A percentile compares a stretch with the other conserved stretches of the same genome.
phyloP scores from a whole-genome alignment of 495 filamentous ascomycete species.

The Penicillium cinerascens region DNA sequence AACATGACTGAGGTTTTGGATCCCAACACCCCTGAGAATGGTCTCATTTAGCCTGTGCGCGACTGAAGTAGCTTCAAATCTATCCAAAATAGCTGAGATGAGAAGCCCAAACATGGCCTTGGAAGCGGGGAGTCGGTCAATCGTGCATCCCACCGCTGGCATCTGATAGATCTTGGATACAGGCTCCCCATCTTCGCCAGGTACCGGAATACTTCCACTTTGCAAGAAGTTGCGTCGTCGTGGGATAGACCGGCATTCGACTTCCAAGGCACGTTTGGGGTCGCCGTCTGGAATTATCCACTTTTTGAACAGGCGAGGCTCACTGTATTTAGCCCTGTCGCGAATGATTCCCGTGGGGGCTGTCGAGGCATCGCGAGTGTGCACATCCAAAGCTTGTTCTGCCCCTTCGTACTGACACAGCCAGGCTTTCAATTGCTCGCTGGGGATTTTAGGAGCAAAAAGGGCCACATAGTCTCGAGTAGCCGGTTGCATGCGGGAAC shows the following conservation, averaged over 20 bases:
- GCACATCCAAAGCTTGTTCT: constrained; percentile 21
- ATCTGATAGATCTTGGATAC: constrained; percentile 20
- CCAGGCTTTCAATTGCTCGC: constrained; percentile 23
- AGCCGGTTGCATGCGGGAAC: constrained; percentile 30
- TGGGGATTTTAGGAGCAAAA: constrained; percentile 28
- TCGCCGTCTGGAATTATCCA: constrained; percentile 20
- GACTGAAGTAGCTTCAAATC: constrained; percentile 61
- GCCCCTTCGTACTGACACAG: constrained; percentile 18
- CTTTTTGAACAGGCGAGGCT: constrained; percentile 27
- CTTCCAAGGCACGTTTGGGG: constrained; percentile 8
- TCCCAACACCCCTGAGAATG: constrained; percentile 51
- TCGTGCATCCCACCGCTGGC: constrained; percentile 23
- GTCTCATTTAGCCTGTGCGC: constrained; percentile 60
- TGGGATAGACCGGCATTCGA: constrained; percentile 30
- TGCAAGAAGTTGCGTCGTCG: constrained; percentile 34
- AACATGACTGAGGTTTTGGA: constrained; percentile 56
- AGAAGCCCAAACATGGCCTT: constrained; percentile 66
- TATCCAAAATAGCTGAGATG: constrained; percentile 70
- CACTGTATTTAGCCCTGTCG: constrained; percentile 24
- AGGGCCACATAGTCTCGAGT: constrained; percentile 43
- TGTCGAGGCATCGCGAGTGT: constrained; percentile 2
- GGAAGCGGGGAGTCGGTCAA: constrained; percentile 57
- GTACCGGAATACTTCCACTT: constrained; percentile 7
- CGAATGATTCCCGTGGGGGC: constrained; percentile 30
- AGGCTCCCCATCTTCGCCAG: constrained; percentile 8